A percentile compares a stretch with the other conserved stretches of the same genome.
These are phyloP conservation scores for Capsicum chinense DNA, from an alignment of 257 asterid genomes.

Conservation along the genomic window DNA sequence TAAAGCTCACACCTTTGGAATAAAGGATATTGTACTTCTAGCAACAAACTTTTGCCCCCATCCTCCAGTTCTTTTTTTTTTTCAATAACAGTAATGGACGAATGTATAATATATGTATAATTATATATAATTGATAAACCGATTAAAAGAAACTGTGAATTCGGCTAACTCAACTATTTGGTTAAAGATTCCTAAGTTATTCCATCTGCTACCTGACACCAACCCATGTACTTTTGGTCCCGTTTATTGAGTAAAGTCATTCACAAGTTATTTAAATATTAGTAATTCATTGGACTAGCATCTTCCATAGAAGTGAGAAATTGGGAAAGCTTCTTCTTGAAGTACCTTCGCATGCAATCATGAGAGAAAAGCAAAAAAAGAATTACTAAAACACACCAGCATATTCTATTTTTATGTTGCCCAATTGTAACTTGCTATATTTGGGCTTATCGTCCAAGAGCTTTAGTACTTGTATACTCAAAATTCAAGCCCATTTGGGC, in stretches of 20 bases:
- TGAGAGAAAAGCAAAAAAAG: not conserved
- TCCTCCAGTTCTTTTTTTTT: not conserved
- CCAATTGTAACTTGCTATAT: not conserved
- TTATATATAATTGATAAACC: not conserved
- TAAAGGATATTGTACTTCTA: not conserved
- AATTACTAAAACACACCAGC: not conserved
- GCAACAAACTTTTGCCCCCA: not conserved
- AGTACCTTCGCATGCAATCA: not conserved
- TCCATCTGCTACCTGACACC: not conserved
- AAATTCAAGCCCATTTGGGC: not conserved
- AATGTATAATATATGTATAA: too few species aligned
- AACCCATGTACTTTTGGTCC: not conserved
- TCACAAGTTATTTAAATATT: not conserved
- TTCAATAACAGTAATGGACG: not conserved
- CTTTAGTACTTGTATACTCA: not conserved
- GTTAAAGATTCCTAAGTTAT: not conserved
- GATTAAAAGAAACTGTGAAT: not conserved
- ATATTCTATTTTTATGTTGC: not conserved
- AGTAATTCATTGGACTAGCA: not conserved
- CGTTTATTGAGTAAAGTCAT: not conserved
- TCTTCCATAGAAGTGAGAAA: conserved; percentile 1
- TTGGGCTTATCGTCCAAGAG: not conserved
- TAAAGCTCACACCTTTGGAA: not conserved
- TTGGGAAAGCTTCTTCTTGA: not conserved
- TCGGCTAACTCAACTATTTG: not conserved